These are phyloP conservation scores for Carex pumila DNA, from an alignment of 176 grass and related monocot species.

Conservation along the genomic window DNA sequence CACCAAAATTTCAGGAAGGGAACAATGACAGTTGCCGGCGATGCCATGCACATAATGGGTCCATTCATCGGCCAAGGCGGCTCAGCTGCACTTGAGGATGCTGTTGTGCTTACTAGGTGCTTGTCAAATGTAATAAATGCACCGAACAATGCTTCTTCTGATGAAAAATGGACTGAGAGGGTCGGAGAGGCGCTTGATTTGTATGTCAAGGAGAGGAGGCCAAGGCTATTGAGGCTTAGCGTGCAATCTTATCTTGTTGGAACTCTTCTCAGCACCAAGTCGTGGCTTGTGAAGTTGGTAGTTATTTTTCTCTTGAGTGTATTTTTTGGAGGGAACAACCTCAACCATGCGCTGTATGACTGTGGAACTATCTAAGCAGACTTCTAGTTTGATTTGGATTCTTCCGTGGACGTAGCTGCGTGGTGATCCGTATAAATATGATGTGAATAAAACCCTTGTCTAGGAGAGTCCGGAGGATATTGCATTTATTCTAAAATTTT, in stretches of 20 bases:
- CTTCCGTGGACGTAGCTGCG: not conserved
- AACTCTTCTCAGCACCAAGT: not conserved
- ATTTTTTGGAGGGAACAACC: conserved; percentile 17
- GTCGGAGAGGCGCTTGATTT: conserved; percentile 12
- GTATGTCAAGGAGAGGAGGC: conserved; percentile 33
- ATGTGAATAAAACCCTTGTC: not conserved
- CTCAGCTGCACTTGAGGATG: conserved; percentile 27
- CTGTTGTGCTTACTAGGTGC: conserved; percentile 33
- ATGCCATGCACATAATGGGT: conserved; percentile 56
- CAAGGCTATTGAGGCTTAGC: conserved; percentile 19
- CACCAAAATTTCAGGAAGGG: conserved; percentile 18
- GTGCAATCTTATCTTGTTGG: conserved; percentile 22
- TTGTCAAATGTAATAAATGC: conserved; percentile 13
- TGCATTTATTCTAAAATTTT: too few relatives aligned
- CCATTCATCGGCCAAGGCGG: conserved; percentile 53
- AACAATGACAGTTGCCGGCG: conserved; percentile 37
- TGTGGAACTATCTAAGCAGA: conserved; percentile 23
- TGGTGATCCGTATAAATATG: not conserved
- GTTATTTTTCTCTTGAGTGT: not conserved
- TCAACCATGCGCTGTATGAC: conserved; percentile 24
- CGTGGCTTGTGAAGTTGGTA: conserved; percentile 19
- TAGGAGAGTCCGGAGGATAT: too few relatives aligned
- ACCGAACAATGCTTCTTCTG: not conserved
- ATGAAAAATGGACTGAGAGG: not conserved
- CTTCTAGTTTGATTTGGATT: not conserved